Percentiles rank a stretch among this genome's conserved stretches.
These are phyloP conservation scores for Barnettozyma sucrosica DNA, from an alignment of 805 yeast species.

Conservation along the genomic window DNA sequence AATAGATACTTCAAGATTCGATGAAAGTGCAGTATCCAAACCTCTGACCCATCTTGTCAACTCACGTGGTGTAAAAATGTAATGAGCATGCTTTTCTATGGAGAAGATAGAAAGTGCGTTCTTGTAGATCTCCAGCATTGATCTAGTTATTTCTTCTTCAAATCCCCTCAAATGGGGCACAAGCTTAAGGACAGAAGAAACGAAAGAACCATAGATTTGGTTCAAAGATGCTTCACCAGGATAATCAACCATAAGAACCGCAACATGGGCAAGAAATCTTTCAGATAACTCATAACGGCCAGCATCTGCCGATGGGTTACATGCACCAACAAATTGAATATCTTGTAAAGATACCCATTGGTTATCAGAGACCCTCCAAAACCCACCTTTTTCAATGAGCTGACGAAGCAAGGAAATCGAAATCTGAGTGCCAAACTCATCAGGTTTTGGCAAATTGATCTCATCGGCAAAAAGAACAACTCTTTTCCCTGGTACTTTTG, in stretches of 20 bases:
- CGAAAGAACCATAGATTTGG: constrained; percentile 63
- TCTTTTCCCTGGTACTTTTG: constrained; percentile 58
- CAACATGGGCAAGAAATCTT: constrained; percentile 62
- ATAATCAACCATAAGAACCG: constrained; percentile 69
- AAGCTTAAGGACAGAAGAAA: constrained; percentile 47
- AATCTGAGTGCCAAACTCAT: constrained; percentile 66
- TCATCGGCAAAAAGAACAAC: constrained; percentile 89
- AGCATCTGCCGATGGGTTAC: constrained; percentile 81
- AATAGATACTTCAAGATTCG: constrained; percentile 28
- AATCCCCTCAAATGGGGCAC: constrained; percentile 58
- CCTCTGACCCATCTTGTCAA: constrained; percentile 84
- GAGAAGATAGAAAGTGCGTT: constrained; percentile 38
- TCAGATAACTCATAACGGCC: constrained; percentile 57
- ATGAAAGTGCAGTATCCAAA: constrained; percentile 42
- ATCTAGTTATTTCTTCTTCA: constrained; percentile 43
- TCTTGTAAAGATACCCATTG: constrained; percentile 62
- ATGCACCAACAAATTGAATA: constrained; percentile 89
- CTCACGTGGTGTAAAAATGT: constrained; percentile 84
- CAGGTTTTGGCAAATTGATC: constrained; percentile 72
- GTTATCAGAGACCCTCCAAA: constrained; percentile 57
- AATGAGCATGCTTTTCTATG: constrained; percentile 43
- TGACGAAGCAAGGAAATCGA: constrained; percentile 71
- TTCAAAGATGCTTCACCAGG: constrained; percentile 59
- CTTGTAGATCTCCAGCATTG: constrained; percentile 62
- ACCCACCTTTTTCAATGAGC: constrained; percentile 66